phyloP scores from a whole-genome alignment of 805 yeast genomes.

The Torulaspora franciscae region DNA sequence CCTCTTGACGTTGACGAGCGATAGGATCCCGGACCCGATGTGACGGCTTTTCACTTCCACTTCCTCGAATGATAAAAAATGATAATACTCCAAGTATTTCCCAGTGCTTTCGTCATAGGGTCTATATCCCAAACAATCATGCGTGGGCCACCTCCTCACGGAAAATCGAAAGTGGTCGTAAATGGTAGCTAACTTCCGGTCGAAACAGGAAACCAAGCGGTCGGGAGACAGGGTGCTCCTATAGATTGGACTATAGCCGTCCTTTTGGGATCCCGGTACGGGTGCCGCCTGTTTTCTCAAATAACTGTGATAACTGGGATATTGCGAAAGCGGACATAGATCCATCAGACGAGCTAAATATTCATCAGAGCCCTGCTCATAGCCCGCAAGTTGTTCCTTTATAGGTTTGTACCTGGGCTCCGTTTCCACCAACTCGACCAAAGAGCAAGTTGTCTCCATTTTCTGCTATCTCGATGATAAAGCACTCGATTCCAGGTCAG shows the following conservation, averaged over 20 bases:
- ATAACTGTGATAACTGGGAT: conserved; percentile 23
- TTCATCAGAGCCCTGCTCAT: conserved; percentile 26
- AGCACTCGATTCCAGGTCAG: neutral
- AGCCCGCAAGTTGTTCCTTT: conserved; percentile 18
- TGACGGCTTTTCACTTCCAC: conserved; percentile 42
- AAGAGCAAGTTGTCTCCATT: conserved; percentile 14
- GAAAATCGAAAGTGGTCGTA: conserved; percentile 44
- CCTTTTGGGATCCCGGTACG: conserved; percentile 36
- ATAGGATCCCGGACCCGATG: conserved; percentile 53
- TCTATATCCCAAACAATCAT: conserved; percentile 47
- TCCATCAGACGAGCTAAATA: conserved; percentile 23
- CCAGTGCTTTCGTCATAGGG: conserved; percentile 31
- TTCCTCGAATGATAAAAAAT: conserved; percentile 41
- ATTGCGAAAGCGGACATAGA: conserved; percentile 24
- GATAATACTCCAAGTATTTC: conserved; percentile 40
- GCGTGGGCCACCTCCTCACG: conserved; percentile 35
- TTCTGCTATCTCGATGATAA: neutral
- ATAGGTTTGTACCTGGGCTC: conserved; percentile 20
- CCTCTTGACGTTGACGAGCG: conserved; percentile 40
- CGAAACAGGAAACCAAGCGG: conserved; percentile 37
- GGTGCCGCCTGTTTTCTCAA: conserved; percentile 34
- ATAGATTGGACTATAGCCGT: conserved; percentile 50
- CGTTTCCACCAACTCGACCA: conserved; percentile 26
- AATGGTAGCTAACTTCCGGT: conserved; percentile 43
- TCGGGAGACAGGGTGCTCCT: conserved; percentile 41